phyloP scores from a whole-genome alignment of 2,329 filamentous ascomycete species.

The Huntiella abstrusa region DNA sequence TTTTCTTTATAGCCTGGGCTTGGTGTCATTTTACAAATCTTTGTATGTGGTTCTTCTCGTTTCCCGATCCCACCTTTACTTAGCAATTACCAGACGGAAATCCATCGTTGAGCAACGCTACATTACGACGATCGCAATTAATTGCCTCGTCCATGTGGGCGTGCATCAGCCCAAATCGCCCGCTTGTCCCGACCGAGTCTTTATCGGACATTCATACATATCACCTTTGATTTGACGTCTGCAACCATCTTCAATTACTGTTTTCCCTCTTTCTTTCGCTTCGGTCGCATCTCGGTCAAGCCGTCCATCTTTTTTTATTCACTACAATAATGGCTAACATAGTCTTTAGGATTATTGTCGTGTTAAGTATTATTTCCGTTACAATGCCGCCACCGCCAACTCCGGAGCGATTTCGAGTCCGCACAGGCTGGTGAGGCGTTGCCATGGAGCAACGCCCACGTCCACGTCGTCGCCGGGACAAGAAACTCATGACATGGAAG shows the following conservation, averaged over 20 bases:
- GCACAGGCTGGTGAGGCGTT: constrained; percentile 72
- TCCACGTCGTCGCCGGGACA: constrained; percentile 71
- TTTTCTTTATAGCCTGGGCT: constrained; percentile 87
- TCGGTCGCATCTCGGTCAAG: too few species aligned
- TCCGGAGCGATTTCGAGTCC: constrained; percentile 34
- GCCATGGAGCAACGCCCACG: constrained; percentile 70
- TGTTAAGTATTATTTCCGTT: constrained; percentile 97
- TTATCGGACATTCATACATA: neutral
- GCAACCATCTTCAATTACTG: too few species aligned
- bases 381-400: constrained; percentile 77
- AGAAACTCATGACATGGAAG: constrained; percentile 99
- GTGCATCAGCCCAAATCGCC: neutral
- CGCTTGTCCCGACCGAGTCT: neutral
- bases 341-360: constrained; percentile 79
- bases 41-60: constrained; percentile 40
- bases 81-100: too few species aligned
- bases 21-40: constrained; percentile 93
- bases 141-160: too few species aligned
- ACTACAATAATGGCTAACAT: neutral
- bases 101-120: too few species aligned
- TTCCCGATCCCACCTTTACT: neutral
- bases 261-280: too few species aligned
- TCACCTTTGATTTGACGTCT: too few species aligned
- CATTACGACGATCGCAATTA: too few species aligned
- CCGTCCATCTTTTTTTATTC: neutral